Base-by-base conservation (phyloP, 192 early-diverging fungal genomes). In the Podila clonocystis region DNA sequence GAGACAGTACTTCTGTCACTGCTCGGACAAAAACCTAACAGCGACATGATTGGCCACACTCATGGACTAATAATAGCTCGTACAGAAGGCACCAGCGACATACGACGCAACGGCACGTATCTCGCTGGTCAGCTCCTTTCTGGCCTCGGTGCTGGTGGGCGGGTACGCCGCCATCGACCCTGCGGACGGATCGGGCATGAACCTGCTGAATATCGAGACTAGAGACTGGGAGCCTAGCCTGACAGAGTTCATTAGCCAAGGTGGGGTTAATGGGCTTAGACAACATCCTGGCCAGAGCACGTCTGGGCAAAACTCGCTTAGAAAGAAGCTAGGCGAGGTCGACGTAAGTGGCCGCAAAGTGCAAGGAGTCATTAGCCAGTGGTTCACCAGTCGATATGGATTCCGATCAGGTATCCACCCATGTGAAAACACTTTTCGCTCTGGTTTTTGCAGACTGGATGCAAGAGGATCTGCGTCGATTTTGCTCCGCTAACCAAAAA, bases 171-270 rank as follows among this genome's bases (percentile, higher is more conserved):
- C 88, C 9, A 87, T 95, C 4, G 95, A 96, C 78, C 75, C 82
- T 4, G 83, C 87, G 29, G 95, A 96, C 69, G 95, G 89, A 0
- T 91, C 91, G 9, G 95, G 95, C 0, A 96, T 94, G 85, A 96
- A 96, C 68, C 70, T 95, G 50, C 78, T 95, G 64, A 85, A 96
- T 73, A 86, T 95, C 22, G 73, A 85, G 9, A 75, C 68, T 26
- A 83, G 86, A 45, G 59, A 68, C 22, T 94, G 93, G 93, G 85
- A 89, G 38, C 58, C 82, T 5, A 20, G 28, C 2, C 67, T 90
- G 19, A 73, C 92, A 0, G 34, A 68, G 28, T 74, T 70, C 19
- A 86, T 88, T 34, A 84, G 72, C 33, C 82, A 20, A 49, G 66
- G 76, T 68, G 83, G 82, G 60, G 73, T 36, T 36, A 9, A 5